phyloP scores from a whole-genome alignment of 2,329 filamentous ascomycete genomes.

The Cordyceps pruinosa region DNA sequence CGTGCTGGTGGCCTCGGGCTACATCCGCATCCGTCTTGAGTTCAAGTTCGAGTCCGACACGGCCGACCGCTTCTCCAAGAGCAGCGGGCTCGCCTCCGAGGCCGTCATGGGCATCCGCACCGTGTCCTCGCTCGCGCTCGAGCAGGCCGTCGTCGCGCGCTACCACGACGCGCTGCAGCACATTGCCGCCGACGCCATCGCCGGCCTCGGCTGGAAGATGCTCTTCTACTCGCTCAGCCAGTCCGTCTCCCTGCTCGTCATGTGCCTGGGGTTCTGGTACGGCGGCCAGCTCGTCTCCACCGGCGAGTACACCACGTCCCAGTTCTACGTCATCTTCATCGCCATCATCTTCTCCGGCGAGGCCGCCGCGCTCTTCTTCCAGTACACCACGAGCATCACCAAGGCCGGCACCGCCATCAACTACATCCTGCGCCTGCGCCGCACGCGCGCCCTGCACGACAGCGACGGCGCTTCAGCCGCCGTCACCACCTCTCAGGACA shows the following conservation, averaged over 20 bases:
- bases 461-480: slow-evolving; percentile 18
- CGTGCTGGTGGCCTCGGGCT: slow-evolving; percentile 37
- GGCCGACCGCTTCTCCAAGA: slow-evolving; percentile 36
- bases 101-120: slow-evolving; percentile 36
- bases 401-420: slow-evolving; percentile 42
- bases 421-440: slow-evolving; percentile 39
- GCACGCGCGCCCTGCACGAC: slow-evolving; percentile 25
- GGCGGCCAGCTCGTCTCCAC: slow-evolving; percentile 33
- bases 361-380: slow-evolving; percentile 35
- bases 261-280: slow-evolving; percentile 35
- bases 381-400: slow-evolving; percentile 45
- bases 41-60: slow-evolving; percentile 39
- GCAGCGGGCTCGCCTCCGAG: slow-evolving; percentile 43
- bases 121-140: slow-evolving; percentile 39
- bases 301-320: slow-evolving; percentile 38
- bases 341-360: slow-evolving; percentile 41
- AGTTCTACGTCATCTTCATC: slow-evolving; percentile 47
- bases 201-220: slow-evolving; percentile 32
- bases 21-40: slow-evolving; percentile 42
- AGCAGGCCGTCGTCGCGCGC: slow-evolving; percentile 32
- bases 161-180: slow-evolving; percentile 27
- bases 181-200: slow-evolving; percentile 25
- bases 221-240: slow-evolving; percentile 35
- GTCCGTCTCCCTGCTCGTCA: slow-evolving; percentile 31
- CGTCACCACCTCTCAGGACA: no score